Percentiles rank a stretch among this genome's conserved stretches.
These are phyloP conservation scores for Auricularia cornea DNA, from an alignment of 768 basidiomycete genomes.

Conservation along the genomic window DNA sequence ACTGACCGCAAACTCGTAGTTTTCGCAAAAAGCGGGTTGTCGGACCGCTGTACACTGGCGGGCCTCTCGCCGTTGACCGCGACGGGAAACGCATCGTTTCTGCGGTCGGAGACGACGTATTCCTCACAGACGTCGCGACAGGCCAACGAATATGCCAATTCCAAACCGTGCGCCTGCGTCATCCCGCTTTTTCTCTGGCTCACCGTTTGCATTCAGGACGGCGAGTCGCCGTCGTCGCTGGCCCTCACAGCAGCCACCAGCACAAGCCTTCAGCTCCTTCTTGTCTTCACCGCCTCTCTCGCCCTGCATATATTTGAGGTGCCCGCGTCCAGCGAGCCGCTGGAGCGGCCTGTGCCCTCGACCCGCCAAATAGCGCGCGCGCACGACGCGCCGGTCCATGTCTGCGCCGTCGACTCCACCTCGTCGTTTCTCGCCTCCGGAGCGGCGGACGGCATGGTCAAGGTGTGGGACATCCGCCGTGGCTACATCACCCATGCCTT, in stretches of 20 bases:
- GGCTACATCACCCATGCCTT: conserved; percentile 92
- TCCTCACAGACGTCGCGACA: conserved; percentile 71
- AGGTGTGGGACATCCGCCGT: conserved; percentile 86
- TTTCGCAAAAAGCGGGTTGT: conserved; percentile 70
- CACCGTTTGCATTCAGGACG: conserved; percentile 47
- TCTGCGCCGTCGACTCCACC: conserved; percentile 75
- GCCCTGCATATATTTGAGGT: conserved; percentile 80
- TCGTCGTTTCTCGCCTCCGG: conserved; percentile 91
- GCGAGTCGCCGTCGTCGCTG: conserved; percentile 74
- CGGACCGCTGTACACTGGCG: conserved; percentile 79
- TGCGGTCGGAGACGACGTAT: conserved; percentile 77
- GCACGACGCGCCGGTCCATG: conserved; percentile 91
- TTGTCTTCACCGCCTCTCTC: conserved; percentile 74
- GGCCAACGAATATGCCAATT: conserved; percentile 76
- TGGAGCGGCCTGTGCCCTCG: conserved; percentile 51
- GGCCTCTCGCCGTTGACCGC: conserved; percentile 68
- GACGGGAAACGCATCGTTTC: conserved; percentile 79
- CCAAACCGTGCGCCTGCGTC: conserved; percentile 46
- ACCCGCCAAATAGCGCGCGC: conserved; percentile 71
- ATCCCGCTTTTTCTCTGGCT: neutral
- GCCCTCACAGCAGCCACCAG: conserved; percentile 67
- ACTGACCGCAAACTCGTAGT: too few relatives aligned
- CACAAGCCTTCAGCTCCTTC: conserved; percentile 38
- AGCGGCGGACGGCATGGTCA: conserved; percentile 91
- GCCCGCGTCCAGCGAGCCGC: conserved; percentile 38